Evolutionary conservation across 139 green algal species (phyloP), one percentile per base, ranked within the genome.

Genomic region (Prasinococcaceae sp.): DNA sequence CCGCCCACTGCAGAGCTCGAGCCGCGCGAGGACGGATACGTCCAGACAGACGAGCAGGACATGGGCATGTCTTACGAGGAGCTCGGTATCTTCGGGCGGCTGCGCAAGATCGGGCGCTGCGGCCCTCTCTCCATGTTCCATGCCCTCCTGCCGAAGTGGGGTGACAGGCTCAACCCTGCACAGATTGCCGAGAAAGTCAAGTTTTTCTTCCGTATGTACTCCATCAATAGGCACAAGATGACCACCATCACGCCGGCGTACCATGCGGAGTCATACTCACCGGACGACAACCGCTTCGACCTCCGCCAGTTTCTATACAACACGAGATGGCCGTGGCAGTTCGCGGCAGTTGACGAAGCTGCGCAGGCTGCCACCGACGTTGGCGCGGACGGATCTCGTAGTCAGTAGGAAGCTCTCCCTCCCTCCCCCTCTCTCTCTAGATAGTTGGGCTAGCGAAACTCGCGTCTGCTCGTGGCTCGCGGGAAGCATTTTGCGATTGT

Each of bases 21-120:
- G 68, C 90, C 90, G 0, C 63, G 93, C 17, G 22, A 43, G 22
- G 49, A 55, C 1, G 64, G 64, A 2, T 68, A 71, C 41, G 49
- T 65, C 6, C 67, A 76, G 52, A 55, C n/a, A 4, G 86, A 94
- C 56, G 83, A 94, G 66, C 73, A 58, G 1, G 88, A 96, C 65
- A 96, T 96, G 88, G 86, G 86, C 8, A 90, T 93, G 78, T 90
- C 77, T 1, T 95, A 97, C 52, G 82, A 84, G 28, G 86, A 95
- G 76, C 75, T 96, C 23, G 68, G 68, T 2, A 49, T 93, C 14
- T 96, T 84, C 55, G 90, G 90, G 10, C 69, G 82, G 23, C 74
- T 95, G 58, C 67, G 88, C 46, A 93, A 94, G 76, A 70, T 95
- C 17, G 47, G 54, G 6, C 71, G 81, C 25, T 89, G 79, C 59